phyloP scores from a whole-genome alignment of 805 yeast genomes.

The Wickerhamiella galacta region DNA sequence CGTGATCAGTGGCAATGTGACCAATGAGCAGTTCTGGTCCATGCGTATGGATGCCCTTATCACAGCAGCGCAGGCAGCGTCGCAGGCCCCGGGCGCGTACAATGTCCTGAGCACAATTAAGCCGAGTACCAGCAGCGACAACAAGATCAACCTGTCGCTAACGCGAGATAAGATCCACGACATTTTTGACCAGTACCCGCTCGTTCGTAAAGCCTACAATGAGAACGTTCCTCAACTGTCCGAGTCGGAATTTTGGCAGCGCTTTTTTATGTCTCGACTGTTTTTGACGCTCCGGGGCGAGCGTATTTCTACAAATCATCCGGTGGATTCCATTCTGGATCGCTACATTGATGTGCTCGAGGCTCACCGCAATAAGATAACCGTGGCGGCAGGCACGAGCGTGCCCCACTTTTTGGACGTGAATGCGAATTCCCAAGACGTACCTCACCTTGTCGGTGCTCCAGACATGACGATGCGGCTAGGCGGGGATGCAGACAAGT shows the following conservation, averaged over 20 bases:
- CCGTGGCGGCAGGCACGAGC: constrained; percentile 12
- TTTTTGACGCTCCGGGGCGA: constrained; percentile 85
- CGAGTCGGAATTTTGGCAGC: constrained; percentile 92
- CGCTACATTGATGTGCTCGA: constrained; percentile 60
- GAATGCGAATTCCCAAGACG: constrained; percentile 66
- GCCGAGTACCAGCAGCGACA: constrained; percentile 85
- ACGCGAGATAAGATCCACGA: constrained; percentile 81
- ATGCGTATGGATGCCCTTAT: constrained; percentile 63
- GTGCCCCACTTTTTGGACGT: constrained; percentile 64
- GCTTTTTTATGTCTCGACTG: constrained; percentile 80
- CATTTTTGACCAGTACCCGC: constrained; percentile 83
- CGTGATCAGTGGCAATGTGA: constrained; percentile 51
- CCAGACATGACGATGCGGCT: constrained; percentile 81
- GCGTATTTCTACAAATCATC: constrained; percentile 50
- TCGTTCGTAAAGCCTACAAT: constrained; percentile 72
- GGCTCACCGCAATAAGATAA: constrained; percentile 32
- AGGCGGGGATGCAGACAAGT: constrained; percentile 37
- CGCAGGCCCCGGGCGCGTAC: constrained; percentile 84
- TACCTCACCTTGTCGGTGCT: constrained; percentile 52
- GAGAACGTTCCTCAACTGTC: constrained; percentile 80
- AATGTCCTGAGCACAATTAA: constrained; percentile 86
- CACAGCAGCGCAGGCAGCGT: constrained; percentile 67
- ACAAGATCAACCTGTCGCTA: constrained; percentile 81
- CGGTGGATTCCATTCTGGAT: constrained; percentile 76
- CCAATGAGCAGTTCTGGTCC: constrained; percentile 76